Percentiles rank a stretch among this genome's conserved stretches.
Evolutionary conservation across 2,329 filamentous ascomycete genomes (phyloP).

Genomic region (Didymella pinodella): DNA sequence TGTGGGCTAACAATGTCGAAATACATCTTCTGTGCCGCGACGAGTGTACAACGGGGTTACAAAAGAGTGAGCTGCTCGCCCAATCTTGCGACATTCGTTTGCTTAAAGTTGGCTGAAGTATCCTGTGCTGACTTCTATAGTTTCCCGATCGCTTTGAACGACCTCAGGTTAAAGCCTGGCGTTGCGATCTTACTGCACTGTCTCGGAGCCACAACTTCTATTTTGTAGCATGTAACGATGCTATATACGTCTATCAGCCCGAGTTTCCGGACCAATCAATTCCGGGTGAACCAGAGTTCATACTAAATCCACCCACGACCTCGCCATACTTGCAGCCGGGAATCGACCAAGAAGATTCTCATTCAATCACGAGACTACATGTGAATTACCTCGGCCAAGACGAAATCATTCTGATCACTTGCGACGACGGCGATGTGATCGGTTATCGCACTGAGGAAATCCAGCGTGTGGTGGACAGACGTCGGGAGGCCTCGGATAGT

Average conservation of each 20-base stretch:
- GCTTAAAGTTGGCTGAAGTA: neutral
- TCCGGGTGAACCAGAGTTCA: conserved; percentile 45
- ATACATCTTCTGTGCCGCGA: conserved; percentile 35
- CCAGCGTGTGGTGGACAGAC: conserved; percentile 30
- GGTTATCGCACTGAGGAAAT: conserved; percentile 50
- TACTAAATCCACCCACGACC: conserved; percentile 52
- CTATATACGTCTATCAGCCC: conserved; percentile 55
- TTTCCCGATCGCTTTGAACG: conserved; percentile 21
- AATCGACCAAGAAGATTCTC: conserved; percentile 50
- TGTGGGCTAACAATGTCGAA: conserved; percentile 24
- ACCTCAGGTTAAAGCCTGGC: conserved; percentile 47
- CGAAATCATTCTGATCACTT: conserved; percentile 59
- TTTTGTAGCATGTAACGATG: conserved; percentile 54
- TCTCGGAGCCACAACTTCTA: conserved; percentile 58
- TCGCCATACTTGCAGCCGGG: conserved; percentile 30
- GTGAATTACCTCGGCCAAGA: conserved; percentile 56
- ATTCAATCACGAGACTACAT: conserved; percentile 56
- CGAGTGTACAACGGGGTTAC: conserved; percentile 33
- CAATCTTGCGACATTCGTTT: neutral
- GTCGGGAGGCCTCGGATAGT: neutral
- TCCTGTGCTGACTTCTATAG: conserved; percentile 14
- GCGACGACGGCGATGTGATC: conserved; percentile 66
- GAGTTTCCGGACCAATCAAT: conserved; percentile 54
- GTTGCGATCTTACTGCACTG: conserved; percentile 57
- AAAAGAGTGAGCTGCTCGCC: conserved; percentile 34